Evolutionary conservation across 495 filamentous ascomycete species (phyloP).

Genomic region (Trichocladium uniseriatum): DNA sequence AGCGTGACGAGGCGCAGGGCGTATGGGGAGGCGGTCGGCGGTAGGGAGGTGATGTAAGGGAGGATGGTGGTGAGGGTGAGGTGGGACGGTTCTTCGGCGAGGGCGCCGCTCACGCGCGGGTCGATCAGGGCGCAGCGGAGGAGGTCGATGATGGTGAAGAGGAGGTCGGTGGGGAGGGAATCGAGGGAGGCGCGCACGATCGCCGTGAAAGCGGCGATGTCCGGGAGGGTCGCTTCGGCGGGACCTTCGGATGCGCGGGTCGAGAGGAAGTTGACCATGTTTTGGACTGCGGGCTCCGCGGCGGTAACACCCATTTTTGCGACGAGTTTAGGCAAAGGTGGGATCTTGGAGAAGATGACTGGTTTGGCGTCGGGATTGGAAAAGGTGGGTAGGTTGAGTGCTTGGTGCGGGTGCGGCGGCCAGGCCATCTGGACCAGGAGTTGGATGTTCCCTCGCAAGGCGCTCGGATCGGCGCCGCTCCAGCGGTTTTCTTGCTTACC

Average conservation of each 20-base stretch:
- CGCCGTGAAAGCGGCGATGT: constrained; percentile 44
- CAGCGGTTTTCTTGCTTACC: constrained; percentile 71
- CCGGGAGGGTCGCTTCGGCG: constrained; percentile 51
- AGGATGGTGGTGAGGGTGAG: constrained; percentile 57
- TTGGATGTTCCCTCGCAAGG: constrained; percentile 62
- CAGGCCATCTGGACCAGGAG: constrained; percentile 67
- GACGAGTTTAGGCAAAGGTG: constrained; percentile 74
- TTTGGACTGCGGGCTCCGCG: constrained; percentile 44
- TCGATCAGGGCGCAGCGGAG: constrained; percentile 70
- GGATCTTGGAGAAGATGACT: constrained; percentile 67
- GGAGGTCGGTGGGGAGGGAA: constrained; percentile 44
- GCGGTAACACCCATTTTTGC: constrained; percentile 57
- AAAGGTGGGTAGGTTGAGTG: constrained; percentile 60
- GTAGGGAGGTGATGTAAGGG: constrained; percentile 40
- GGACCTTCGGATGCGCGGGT: constrained; percentile 43
- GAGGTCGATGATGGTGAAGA: constrained; percentile 78
- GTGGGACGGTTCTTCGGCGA: constrained; percentile 63
- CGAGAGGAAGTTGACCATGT: constrained; percentile 58
- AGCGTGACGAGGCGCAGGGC: constrained; percentile 72
- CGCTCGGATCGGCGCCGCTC: constrained; percentile 61
- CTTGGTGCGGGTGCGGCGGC: constrained; percentile 66
- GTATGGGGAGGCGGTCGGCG: constrained; percentile 51
- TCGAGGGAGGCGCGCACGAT: constrained; percentile 43
- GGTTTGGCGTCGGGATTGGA: constrained; percentile 52
- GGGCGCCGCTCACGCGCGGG: constrained; percentile 74